phyloP scores from a whole-genome alignment of 352 stramenopile species.

The Phytophthora quininea region DNA sequence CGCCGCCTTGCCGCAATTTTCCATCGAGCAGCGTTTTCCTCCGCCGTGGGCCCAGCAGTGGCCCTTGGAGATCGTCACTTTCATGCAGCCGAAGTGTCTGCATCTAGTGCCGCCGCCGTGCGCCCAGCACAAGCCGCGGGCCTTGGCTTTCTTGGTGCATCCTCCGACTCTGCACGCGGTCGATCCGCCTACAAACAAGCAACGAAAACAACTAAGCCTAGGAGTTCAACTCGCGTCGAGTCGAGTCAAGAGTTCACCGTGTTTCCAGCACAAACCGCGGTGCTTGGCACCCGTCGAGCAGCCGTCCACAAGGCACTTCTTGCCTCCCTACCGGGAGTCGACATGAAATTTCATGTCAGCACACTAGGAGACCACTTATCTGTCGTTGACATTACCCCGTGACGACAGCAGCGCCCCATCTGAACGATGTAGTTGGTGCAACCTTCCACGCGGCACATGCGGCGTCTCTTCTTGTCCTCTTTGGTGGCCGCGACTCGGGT shows the following conservation, averaged over 20 bases:
- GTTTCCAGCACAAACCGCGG: slow-evolving; percentile 24
- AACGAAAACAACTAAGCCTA: too few relatives aligned
- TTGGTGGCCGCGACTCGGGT: too few relatives aligned
- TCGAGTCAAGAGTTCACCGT: slow-evolving; percentile 5
- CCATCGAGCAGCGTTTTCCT: slow-evolving; percentile 39
- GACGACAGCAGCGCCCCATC: slow-evolving; percentile 32
- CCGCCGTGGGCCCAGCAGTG: slow-evolving; percentile 49
- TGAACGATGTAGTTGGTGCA: slow-evolving; percentile 47
- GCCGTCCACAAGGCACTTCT: slow-evolving; percentile 41
- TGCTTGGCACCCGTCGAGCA: slow-evolving; percentile 45
- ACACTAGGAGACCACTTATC: too few relatives aligned
- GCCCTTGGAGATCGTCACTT: slow-evolving; percentile 46
- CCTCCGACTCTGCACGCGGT: slow-evolving; percentile 42
- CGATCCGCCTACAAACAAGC: slow-evolving; percentile 24
- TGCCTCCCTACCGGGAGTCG: slow-evolving; percentile 19
- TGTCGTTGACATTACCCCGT: slow-evolving; percentile 1
- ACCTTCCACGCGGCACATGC: slow-evolving; percentile 32
- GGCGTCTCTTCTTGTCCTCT: not conserved
- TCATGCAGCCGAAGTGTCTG: slow-evolving; percentile 32
- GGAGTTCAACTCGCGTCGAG: too few relatives aligned
- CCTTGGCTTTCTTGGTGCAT: slow-evolving; percentile 60
- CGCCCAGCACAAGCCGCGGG: slow-evolving; percentile 72
- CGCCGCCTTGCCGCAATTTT: not conserved
- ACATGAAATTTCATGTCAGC: too few relatives aligned
- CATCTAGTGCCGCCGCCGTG: slow-evolving; percentile 70